phyloP scores from a whole-genome alignment of 306 rosid species.

The Fragaria vesca region DNA sequence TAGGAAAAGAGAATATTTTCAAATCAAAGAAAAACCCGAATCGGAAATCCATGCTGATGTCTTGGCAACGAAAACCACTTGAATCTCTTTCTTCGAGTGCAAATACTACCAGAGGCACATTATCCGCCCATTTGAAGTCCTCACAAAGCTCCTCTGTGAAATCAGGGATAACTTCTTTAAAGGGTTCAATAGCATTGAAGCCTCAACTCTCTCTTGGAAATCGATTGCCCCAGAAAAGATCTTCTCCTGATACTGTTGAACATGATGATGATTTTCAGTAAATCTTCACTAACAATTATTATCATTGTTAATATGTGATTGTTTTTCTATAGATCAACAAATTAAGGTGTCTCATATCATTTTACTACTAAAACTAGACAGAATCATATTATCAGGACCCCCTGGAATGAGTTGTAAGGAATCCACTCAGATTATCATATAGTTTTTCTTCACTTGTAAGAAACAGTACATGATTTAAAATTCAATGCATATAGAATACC shows the following conservation, averaged over 20 bases:
- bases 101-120: constrained; percentile 26
- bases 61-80: constrained; percentile 40
- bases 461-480: not conserved
- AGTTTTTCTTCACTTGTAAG: not conserved
- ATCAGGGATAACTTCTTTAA: constrained; percentile 33
- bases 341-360: not conserved
- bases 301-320: not conserved
- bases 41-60: constrained; percentile 34
- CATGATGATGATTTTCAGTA: constrained; percentile 42
- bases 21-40: constrained; percentile 35
- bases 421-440: not conserved
- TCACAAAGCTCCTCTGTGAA: constrained; percentile 29
- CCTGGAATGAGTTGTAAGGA: not conserved
- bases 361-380: not conserved
- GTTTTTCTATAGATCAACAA: not conserved
- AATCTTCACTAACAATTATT: not conserved
- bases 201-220: constrained; percentile 40
- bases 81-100: constrained; percentile 38
- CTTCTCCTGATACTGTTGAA: constrained; percentile 37
- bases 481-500: not conserved
- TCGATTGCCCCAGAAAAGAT: constrained; percentile 65
- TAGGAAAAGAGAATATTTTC: constrained; percentile 32
- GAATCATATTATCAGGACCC: not conserved
- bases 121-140: constrained; percentile 37
- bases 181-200: constrained; percentile 30